Evolutionary conservation across 2,329 filamentous ascomycete genomes (phyloP), one percentile per base, ranked within the genome.

Genomic region (Sphaerostilbella broomeana): DNA sequence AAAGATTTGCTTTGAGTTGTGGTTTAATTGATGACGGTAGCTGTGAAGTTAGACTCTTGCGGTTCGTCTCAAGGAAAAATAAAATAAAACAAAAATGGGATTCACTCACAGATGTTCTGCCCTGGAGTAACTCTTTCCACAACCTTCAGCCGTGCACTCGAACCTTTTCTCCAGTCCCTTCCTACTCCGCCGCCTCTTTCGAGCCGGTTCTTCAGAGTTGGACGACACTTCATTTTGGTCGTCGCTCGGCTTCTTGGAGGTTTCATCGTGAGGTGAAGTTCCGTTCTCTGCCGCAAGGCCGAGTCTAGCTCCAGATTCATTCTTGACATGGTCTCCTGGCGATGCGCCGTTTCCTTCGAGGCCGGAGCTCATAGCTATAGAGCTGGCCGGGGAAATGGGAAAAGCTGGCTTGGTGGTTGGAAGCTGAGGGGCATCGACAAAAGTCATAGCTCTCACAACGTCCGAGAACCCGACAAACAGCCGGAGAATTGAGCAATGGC

Each of bases 1-100:
- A 59, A 94, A 97, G 40, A 95, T 94, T 58, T 94, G 86, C 64
- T 95, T 95, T 13, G 90, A 90, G 42, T 86, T 84, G 64, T 97
- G 92, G 59, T 98, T 98, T 51, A 97, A 67, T 65, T 97, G 89
- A 64, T 97, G 90, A 31, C 92, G 80, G 65, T 95, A 79, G 31
- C 77, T 81, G 45, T 15, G 11, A 36, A 15, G 39, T 51, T 24
- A 48, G 46, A 25, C 18, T 17, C 24, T 21, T 12, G n/a, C 27
- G 15, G 13, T 13, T 17, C n/a, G 12, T 27, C n/a, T 17, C 10
- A n/a, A 33, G 24, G 16, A 21, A 26, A n/a, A 13, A 18, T 19
- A 18, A 32, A 19, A 12, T 2, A 15, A 3, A 21, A 15, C 20
- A 26, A 33, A 20, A 11, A 19, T 15, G 63, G 69, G 18, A 25